Evolutionary conservation across 495 filamentous ascomycete species (phyloP).

Genomic region (Lasiosphaeria miniovina): DNA sequence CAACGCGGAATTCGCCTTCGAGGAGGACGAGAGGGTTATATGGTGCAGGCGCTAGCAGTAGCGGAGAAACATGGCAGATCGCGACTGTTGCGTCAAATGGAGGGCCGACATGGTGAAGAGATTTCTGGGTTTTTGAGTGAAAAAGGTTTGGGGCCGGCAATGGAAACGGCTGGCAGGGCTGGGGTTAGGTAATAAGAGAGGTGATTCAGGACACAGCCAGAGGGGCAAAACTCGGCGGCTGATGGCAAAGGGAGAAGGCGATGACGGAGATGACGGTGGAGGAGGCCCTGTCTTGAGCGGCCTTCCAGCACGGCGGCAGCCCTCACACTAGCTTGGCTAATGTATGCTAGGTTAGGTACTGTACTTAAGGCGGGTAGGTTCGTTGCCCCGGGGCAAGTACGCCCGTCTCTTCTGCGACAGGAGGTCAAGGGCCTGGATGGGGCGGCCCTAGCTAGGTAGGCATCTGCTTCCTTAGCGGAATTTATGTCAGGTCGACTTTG

Average conservation of each 20-base stretch:
- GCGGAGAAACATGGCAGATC: slow-evolving; percentile 16
- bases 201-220: slow-evolving; percentile 1
- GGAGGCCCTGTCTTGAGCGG: slow-evolving; percentile 2
- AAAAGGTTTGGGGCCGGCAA: not conserved
- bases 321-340: not conserved
- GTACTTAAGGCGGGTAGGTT: not conserved
- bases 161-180: not conserved
- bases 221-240: slow-evolving; percentile 18
- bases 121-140: not conserved
- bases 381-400: not conserved
- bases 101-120: slow-evolving; percentile 17
- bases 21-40: slow-evolving; percentile 3
- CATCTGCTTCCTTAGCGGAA: not conserved
- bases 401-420: not conserved
- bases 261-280: slow-evolving; percentile 20
- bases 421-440: too few relatives aligned
- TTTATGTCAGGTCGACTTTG: not conserved
- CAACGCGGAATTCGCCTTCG: not conserved
- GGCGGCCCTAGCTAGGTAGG: not conserved
- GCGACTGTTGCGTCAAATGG: slow-evolving; percentile 21
- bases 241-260: slow-evolving; percentile 13
- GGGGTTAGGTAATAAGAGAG: slow-evolving; percentile 1
- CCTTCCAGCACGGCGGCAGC: not conserved
- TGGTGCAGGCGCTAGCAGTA: slow-evolving; percentile 12
- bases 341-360: not conserved